These are phyloP conservation scores for Mycosphaerella arachidis DNA, from an alignment of 2,329 filamentous ascomycete species.

Conservation along the genomic window DNA sequence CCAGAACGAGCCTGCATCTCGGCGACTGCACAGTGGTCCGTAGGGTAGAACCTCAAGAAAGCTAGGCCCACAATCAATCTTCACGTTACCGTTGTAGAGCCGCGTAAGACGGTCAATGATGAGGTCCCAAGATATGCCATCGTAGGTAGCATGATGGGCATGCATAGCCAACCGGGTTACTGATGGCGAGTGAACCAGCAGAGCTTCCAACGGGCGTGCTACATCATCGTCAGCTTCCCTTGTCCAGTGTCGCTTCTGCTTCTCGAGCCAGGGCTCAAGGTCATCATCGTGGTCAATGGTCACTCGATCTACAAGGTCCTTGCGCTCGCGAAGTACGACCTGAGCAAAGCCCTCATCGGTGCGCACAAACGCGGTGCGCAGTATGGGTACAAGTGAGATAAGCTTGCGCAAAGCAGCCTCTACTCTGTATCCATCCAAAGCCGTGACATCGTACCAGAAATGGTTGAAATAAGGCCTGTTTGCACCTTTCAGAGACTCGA, in stretches of 20 bases:
- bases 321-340: constrained; percentile 51
- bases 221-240: constrained; percentile 48
- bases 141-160: constrained; percentile 84
- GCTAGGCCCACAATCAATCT: constrained; percentile 39
- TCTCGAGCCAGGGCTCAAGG: constrained; percentile 35
- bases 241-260: constrained; percentile 51
- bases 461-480: constrained; percentile 68
- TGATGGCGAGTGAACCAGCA: constrained; percentile 36
- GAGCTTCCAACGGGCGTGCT: constrained; percentile 50
- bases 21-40: constrained; percentile 57
- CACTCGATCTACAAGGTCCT: constrained; percentile 34
- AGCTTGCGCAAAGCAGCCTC: constrained; percentile 55
- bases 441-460: constrained; percentile 58
- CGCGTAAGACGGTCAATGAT: constrained; percentile 58
- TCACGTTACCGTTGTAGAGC: constrained; percentile 43
- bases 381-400: constrained; percentile 53
- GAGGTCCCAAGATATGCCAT: constrained; percentile 70
- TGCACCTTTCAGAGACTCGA: constrained; percentile 57
- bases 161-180: constrained; percentile 53
- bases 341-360: constrained; percentile 76
- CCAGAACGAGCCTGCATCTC: constrained; percentile 65
- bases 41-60: constrained; percentile 66
- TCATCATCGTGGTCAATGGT: constrained; percentile 36
- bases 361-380: constrained; percentile 68
- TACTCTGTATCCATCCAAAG: constrained; percentile 48